These are phyloP conservation scores for Caryopteris hybrid DNA, from an alignment of 305 asterid genomes.

Conservation along the genomic window DNA sequence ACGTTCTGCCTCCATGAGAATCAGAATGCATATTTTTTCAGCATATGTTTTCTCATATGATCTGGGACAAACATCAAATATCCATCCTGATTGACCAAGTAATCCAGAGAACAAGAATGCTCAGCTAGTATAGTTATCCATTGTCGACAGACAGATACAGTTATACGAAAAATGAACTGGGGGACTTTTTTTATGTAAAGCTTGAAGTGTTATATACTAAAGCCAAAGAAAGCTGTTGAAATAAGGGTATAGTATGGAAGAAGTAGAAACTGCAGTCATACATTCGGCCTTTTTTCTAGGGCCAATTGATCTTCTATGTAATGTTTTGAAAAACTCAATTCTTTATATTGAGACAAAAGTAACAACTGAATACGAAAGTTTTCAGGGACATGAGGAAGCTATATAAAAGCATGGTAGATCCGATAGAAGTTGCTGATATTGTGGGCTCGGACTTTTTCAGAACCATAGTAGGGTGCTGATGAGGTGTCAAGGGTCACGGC, in stretches of 20 bases:
- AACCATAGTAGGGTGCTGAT: too few species aligned
- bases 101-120: conserved; percentile 2
- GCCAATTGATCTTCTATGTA: neutral
- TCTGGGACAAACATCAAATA: conserved; percentile 4
- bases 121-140: neutral
- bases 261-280: conserved; percentile 17
- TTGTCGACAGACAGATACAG: neutral
- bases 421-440: too few species aligned
- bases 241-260: neutral
- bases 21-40: too few species aligned
- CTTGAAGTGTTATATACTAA: conserved; percentile 2
- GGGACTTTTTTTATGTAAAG: conserved; percentile 13
- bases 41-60: too few species aligned
- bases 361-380: neutral
- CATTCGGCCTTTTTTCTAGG: conserved; percentile 5
- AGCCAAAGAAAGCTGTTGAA: conserved; percentile 9
- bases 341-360: conserved; percentile 8
- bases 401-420: neutral
- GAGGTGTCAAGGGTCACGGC: too few species aligned
- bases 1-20: too few species aligned
- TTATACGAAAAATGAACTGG: conserved; percentile 10
- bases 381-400: conserved; percentile 15
- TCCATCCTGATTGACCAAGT: neutral
- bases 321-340: conserved; percentile 3
- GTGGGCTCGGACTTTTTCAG: too few species aligned